Evolutionary conservation across 1,284 basidiomycete genomes (phyloP).

Genomic region (Sanguinoderma infundibulare): DNA sequence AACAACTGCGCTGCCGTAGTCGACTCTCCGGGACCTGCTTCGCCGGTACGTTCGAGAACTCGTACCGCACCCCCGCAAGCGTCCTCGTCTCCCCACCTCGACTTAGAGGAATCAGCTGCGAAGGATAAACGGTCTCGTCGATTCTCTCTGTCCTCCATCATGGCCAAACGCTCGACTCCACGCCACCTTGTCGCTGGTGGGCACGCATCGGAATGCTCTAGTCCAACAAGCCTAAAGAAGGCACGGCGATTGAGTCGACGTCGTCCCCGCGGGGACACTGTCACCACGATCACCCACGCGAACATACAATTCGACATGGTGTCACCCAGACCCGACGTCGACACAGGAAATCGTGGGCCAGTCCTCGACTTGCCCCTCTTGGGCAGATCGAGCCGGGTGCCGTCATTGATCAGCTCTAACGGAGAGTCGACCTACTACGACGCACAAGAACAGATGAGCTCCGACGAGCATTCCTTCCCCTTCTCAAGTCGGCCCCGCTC

Average conservation of each 20-base stretch:
- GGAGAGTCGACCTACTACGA: slow-evolving; percentile 18
- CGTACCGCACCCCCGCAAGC: slow-evolving; percentile 13
- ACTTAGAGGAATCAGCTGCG: slow-evolving; percentile 3
- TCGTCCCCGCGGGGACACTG: slow-evolving; percentile 19
- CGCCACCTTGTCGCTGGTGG: not conserved
- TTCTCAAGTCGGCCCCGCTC: slow-evolving; percentile 20
- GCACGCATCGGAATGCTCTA: not conserved
- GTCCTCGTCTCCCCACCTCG: not conserved
- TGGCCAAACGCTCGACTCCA: slow-evolving; percentile 26
- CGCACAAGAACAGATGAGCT: slow-evolving; percentile 18
- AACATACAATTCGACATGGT: slow-evolving; percentile 25
- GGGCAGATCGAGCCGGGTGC: slow-evolving; percentile 6
- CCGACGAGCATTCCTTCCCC: slow-evolving; percentile 6
- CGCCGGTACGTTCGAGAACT: slow-evolving; percentile 10
- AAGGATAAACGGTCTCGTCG: slow-evolving; percentile 28
- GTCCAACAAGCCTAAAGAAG: slow-evolving; percentile 3
- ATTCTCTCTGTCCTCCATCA: slow-evolving; percentile 36
- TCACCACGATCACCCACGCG: slow-evolving; percentile 23
- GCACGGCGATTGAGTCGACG: slow-evolving; percentile 1
- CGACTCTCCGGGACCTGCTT: not conserved
- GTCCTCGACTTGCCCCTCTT: not conserved
- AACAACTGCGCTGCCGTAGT: not conserved
- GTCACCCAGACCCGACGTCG: slow-evolving; percentile 10
- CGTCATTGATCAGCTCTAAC: slow-evolving; percentile 10
- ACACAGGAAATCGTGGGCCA: not conserved